Conservation (phyloP, 176 grass and related monocot species). For the Eragrostis curvula region DNA sequence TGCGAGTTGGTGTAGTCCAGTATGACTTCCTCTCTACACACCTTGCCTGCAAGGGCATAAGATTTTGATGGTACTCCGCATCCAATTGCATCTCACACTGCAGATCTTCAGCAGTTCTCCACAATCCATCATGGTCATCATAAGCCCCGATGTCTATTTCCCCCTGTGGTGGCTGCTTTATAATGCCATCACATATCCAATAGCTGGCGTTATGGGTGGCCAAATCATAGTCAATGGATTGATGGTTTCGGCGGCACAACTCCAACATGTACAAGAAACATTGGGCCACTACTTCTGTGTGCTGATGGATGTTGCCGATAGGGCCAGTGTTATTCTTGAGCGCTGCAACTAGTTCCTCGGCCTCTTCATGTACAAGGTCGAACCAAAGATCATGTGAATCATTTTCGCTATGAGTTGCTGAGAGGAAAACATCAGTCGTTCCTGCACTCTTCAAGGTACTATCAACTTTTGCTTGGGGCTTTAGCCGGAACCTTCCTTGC, state of each 20-base stretch:
- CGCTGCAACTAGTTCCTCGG: not conserved
- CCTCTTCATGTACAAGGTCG: not conserved
- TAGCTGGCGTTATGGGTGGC: not conserved
- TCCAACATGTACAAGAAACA: not conserved
- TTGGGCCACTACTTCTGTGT: not conserved
- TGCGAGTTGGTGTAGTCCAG: not conserved
- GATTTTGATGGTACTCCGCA: not conserved
- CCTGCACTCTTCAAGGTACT: not conserved
- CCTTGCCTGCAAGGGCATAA: not conserved
- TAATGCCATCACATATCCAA: constrained; percentile 4
- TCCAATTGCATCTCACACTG: not conserved
- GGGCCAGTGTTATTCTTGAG: not conserved
- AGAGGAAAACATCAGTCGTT: not conserved
- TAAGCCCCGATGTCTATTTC: not conserved
- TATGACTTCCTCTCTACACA: not conserved
- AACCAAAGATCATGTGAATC: not conserved
- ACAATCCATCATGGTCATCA: not conserved
- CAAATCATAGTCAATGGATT: not conserved
- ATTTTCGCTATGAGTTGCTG: fast-evolving
- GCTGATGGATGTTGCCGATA: not conserved
- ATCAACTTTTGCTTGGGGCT: not conserved
- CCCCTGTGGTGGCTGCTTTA: not conserved
- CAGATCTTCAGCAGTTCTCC: not conserved
- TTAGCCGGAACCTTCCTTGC: constrained; percentile 12
- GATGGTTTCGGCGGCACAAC: fast-evolving